Conservation (phyloP, 2,329 filamentous ascomycete species). For the Alternaria infectoria region DNA sequence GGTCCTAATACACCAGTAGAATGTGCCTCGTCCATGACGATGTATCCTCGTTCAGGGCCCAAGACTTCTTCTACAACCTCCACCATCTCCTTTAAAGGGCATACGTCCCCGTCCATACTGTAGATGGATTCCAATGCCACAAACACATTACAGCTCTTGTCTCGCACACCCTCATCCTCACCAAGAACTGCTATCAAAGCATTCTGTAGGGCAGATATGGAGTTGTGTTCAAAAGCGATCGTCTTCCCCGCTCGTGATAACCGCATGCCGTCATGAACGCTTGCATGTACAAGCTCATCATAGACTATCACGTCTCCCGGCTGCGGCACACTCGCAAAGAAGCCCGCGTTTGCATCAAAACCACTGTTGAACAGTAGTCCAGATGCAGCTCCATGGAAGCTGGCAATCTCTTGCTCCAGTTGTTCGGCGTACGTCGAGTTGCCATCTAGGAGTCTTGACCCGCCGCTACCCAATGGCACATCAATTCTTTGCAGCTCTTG, state of each 20-base stretch:
- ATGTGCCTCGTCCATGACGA: constrained; percentile 74
- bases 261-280: constrained; percentile 75
- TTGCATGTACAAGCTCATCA: constrained; percentile 76
- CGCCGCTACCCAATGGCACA: constrained; percentile 61
- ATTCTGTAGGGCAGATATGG: constrained; percentile 44
- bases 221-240: constrained; percentile 65
- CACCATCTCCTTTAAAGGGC: constrained; percentile 67
- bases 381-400: constrained; percentile 64
- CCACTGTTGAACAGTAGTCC: constrained; percentile 67
- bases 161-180: constrained; percentile 26
- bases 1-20: constrained; percentile 66
- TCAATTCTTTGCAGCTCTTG: constrained; percentile 50
- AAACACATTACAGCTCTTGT: constrained; percentile 36
- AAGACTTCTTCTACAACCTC: constrained; percentile 62
- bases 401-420: constrained; percentile 64
- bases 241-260: constrained; percentile 61
- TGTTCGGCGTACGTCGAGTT: constrained; percentile 66
- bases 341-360: constrained; percentile 57
- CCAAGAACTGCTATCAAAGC: constrained; percentile 48
- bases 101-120: constrained; percentile 83
- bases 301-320: constrained; percentile 65
- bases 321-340: constrained; percentile 58
- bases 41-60: constrained; percentile 63
- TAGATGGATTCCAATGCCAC: constrained; percentile 57
- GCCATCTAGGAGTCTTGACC: constrained; percentile 69